These are phyloP conservation scores for Zoysia japonica DNA, from an alignment of 176 grass and related monocot species.

Conservation along the genomic window DNA sequence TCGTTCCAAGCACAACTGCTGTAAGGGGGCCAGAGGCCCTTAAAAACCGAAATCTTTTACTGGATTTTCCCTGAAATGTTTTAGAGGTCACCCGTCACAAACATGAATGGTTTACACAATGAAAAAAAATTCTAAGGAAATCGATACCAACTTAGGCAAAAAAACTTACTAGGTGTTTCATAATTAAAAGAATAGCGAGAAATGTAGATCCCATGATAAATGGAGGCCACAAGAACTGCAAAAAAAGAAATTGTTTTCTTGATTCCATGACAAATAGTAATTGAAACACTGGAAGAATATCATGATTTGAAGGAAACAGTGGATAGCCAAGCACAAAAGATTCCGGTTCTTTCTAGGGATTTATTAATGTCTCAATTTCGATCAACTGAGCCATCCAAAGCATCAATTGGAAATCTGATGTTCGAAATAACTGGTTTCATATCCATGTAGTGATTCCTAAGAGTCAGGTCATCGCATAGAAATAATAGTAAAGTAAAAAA, in stretches of 20 bases:
- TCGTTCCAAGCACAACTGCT: slow-evolving; percentile 83
- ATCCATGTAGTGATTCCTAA: not conserved
- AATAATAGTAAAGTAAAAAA: no score
- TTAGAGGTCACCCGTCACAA: slow-evolving; percentile 7
- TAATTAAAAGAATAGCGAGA: slow-evolving; percentile 76
- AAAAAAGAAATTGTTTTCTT: slow-evolving; percentile 40
- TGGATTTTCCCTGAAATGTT: slow-evolving; percentile 78
- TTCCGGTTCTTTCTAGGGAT: no score
- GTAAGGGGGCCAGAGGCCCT: slow-evolving; percentile 87
- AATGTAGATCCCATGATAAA: slow-evolving; percentile 87
- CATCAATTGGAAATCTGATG: not conserved
- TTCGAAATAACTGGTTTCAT: not conserved
- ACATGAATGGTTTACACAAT: slow-evolving; percentile 3
- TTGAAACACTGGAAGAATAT: slow-evolving; percentile 11
- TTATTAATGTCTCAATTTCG: not conserved
- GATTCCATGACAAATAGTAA: slow-evolving; percentile 17
- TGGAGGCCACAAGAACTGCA: slow-evolving; percentile 89
- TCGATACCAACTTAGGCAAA: slow-evolving; percentile 8
- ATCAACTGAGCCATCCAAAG: not conserved
- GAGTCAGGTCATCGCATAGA: not conserved
- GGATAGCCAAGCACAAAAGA: no score
- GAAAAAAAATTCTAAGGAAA: not conserved
- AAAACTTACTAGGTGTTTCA: slow-evolving; percentile 75
- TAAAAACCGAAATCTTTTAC: slow-evolving; percentile 66
- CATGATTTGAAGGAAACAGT: slow-evolving; percentile 19